Base-by-base conservation (phyloP, 78 protist genomes). In the Dictyostelium purpureum region DNA sequence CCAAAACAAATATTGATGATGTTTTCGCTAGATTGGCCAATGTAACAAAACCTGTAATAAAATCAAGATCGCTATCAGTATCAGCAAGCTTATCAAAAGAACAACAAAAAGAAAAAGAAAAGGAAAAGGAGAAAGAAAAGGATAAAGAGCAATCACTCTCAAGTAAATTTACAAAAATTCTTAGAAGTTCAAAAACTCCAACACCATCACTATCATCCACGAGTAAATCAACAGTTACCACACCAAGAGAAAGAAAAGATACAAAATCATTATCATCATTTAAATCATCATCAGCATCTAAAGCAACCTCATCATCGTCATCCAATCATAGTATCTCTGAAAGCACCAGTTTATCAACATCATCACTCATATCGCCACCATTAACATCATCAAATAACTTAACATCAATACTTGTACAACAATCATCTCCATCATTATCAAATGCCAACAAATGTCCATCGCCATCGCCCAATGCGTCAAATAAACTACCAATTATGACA, bases 1-100 rank as follows among this genome's bases (percentile, higher is more conserved):
- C 82, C 28, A 85, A 85, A 42, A 31, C 80, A 51, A 31, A 63
- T 6, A 76, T 71, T 18, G 92, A 85, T 38, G 92, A 85, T 85
- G 92, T 85, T 6, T 85, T 85, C 66, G 79, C 92, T 47, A 70
- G 92, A 73, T 47, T 85, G 9, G 63, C 92, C 0, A 51, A 79
- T 42, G 37, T 73, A 18, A 59, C 83, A 16, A 85, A 85, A 73
- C 71, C 92, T 14, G 63, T 24, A 45, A 71, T 71, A 9, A 85
- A 61, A 57, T 74, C 83, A n/a, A 73, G 92, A 73, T 85, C 92
- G 28, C 71, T 40, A 33, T 85, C 92, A 5, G 79, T 82, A 14
- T 63, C 77, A n/a, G 67, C 63, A 18, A 24, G 28, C 35, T 19
- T 24, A 47, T 45, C 35, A 51, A 31, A 10, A 52, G 35, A 35